Evolutionary conservation across 768 basidiomycete genomes (phyloP).

Genomic region (Rossbeevera mucosa): DNA sequence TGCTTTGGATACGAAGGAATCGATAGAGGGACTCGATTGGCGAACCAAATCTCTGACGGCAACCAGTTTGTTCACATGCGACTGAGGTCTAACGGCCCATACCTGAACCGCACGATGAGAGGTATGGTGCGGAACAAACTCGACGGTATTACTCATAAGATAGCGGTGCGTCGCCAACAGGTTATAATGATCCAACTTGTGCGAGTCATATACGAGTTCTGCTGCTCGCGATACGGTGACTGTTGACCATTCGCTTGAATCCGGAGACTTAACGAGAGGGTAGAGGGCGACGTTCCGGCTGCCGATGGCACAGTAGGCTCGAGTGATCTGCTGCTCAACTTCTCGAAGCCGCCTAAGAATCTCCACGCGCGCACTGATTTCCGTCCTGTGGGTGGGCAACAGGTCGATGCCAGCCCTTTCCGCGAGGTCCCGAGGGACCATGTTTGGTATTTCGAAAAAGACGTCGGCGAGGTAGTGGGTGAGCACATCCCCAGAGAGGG

Average conservation of each 20-base stretch:
- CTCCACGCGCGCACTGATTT: constrained; percentile 59
- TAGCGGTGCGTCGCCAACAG: constrained; percentile 55
- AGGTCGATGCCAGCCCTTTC: constrained; percentile 42
- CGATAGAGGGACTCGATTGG: constrained; percentile 35
- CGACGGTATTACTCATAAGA: constrained; percentile 49
- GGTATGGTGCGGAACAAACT: constrained; percentile 49
- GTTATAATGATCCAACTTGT: constrained; percentile 31
- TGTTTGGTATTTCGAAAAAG: constrained; percentile 55
- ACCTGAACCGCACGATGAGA: constrained; percentile 44
- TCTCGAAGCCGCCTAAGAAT: constrained; percentile 57
- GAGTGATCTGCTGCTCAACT: constrained; percentile 47
- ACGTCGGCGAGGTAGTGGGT: constrained; percentile 48
- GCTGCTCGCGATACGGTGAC: constrained; percentile 55
- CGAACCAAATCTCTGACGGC: constrained; percentile 48
- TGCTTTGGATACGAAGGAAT: constrained; percentile 50
- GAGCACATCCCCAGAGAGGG: constrained; percentile 49
- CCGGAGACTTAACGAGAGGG: constrained; percentile 38
- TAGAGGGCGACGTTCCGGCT: constrained; percentile 36
- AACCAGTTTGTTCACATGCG: constrained; percentile 49
- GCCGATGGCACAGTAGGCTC: constrained; percentile 34
- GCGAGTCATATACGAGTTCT: constrained; percentile 35
- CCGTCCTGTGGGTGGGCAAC: constrained; percentile 26
- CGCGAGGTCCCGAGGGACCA: constrained; percentile 44
- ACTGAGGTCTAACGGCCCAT: constrained; percentile 61
- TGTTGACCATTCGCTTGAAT: constrained; percentile 49